These are phyloP conservation scores for Lizonia empirigonia DNA, from an alignment of 2,329 filamentous ascomycete genomes.

Conservation along the genomic window DNA sequence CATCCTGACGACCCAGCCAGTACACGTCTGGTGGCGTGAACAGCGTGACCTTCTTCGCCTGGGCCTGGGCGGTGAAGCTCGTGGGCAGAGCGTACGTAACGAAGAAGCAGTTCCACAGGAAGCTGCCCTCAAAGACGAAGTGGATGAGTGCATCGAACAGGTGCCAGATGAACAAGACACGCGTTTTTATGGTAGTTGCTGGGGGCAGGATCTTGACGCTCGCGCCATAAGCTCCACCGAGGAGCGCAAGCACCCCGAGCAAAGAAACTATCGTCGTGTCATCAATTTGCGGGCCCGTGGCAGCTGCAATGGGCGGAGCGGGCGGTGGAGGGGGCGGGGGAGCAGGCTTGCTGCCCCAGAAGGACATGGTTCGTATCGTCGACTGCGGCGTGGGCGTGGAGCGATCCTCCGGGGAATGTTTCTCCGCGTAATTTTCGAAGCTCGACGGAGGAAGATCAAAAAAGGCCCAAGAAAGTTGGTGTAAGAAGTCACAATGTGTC, in stretches of 20 bases:
- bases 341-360: slow-evolving; percentile 31
- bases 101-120: slow-evolving; percentile 94
- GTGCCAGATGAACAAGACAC: slow-evolving; percentile 92
- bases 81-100: slow-evolving; percentile 57
- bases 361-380: slow-evolving; percentile 23
- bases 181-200: slow-evolving; percentile 61
- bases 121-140: slow-evolving; percentile 87
- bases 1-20: slow-evolving; percentile 60
- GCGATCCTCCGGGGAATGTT: slow-evolving; percentile 4
- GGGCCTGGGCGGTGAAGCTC: slow-evolving; percentile 34
- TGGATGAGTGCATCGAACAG: slow-evolving; percentile 91
- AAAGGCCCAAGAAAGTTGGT: slow-evolving; percentile 15
- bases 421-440: slow-evolving; percentile 4
- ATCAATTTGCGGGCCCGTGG: slow-evolving; percentile 53
- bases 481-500: slow-evolving; percentile 16
- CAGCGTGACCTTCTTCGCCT: slow-evolving; percentile 44
- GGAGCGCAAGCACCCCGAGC: slow-evolving; percentile 59
- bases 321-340: slow-evolving; percentile 65
- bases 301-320: slow-evolving; percentile 60
- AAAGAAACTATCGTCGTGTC: slow-evolving; percentile 62
- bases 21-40: slow-evolving; percentile 55
- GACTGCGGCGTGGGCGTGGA: slow-evolving; percentile 10
- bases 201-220: slow-evolving; percentile 59
- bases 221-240: slow-evolving; percentile 58
- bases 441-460: slow-evolving; percentile 1